Conservation (phyloP, 169 alveolate genomes). For the Plasmodium adleri region DNA sequence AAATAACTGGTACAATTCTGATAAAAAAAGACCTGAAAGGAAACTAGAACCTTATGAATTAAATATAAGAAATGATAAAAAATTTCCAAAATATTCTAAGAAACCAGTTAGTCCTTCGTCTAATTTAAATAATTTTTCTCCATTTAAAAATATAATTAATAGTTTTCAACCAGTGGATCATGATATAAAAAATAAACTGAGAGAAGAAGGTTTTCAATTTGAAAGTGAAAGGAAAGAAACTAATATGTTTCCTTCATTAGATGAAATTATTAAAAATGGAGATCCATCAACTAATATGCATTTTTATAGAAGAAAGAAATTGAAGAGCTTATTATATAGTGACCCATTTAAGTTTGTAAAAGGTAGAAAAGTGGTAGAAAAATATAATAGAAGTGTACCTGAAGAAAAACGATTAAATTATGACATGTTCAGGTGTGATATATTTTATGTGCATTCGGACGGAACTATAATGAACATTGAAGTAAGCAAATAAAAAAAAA, state of each 20-base stretch:
- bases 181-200: conserved; percentile 42
- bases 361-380: conserved; percentile 75
- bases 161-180: conserved; percentile 70
- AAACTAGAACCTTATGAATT: conserved; percentile 79
- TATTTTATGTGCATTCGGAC: conserved; percentile 84
- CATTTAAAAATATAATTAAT: conserved; percentile 82
- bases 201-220: conserved; percentile 74
- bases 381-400: conserved; percentile 78
- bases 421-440: conserved; percentile 79
- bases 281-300: conserved; percentile 83
- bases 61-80: conserved; percentile 83
- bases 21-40: conserved; percentile 77
- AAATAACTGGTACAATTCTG: background rate
- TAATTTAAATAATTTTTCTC: conserved; percentile 80
- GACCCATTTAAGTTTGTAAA: conserved; percentile 82
- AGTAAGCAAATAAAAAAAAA: conserved; percentile 58
- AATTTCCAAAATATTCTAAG: conserved; percentile 80
- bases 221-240: conserved; percentile 60
- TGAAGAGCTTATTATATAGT: conserved; percentile 84
- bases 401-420: conserved; percentile 81
- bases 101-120: conserved; percentile 85
- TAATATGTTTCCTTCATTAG: conserved; percentile 79
- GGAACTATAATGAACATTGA: conserved; percentile 86
- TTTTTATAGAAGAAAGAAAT: conserved; percentile 82
- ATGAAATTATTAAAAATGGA: conserved; percentile 85